Percentiles rank a stretch among this genome's conserved stretches.
phyloP scores from a whole-genome alignment of 805 yeast genomes.

The Naumovozyma castellii region DNA sequence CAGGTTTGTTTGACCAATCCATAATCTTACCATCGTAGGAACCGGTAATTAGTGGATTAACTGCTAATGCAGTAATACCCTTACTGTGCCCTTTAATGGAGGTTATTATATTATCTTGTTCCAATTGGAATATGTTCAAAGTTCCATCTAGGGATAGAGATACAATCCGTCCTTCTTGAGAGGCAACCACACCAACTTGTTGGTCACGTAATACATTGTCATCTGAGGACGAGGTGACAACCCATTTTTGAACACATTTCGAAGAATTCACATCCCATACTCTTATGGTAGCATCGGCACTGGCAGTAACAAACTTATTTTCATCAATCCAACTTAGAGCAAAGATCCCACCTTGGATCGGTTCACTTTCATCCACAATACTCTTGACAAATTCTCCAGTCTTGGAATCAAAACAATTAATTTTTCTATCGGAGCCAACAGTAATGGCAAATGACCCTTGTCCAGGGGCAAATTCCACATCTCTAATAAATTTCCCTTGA shows the following conservation, averaged over 20 bases:
- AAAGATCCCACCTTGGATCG: slow-evolving; percentile 74
- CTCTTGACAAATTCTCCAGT: slow-evolving; percentile 63
- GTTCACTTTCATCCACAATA: slow-evolving; percentile 31
- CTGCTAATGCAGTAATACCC: slow-evolving; percentile 54
- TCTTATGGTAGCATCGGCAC: slow-evolving; percentile 74
- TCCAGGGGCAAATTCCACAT: slow-evolving; percentile 71
- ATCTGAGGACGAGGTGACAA: no score
- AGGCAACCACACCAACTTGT: slow-evolving; percentile 68
- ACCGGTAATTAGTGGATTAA: slow-evolving; percentile 43
- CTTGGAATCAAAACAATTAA: slow-evolving; percentile 77
- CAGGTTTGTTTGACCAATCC: slow-evolving; percentile 43
- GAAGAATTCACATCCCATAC: slow-evolving; percentile 46
- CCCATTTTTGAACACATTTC: slow-evolving; percentile 42
- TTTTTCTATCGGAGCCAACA: slow-evolving; percentile 76
- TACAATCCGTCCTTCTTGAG: slow-evolving; percentile 46
- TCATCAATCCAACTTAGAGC: slow-evolving; percentile 59
- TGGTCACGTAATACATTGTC: slow-evolving; percentile 64
- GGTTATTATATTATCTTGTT: slow-evolving; percentile 25
- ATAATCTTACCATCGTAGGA: slow-evolving; percentile 72
- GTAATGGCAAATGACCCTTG: slow-evolving; percentile 56
- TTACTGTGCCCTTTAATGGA: slow-evolving; percentile 72
- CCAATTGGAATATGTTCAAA: slow-evolving; percentile 46
- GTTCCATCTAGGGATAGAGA: slow-evolving; percentile 68
- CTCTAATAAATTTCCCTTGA: slow-evolving; percentile 58
- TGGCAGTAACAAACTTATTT: slow-evolving; percentile 57